Evolutionary conservation across 2,329 filamentous ascomycete species (phyloP).

Genomic region (Aaosphaeria arxii): DNA sequence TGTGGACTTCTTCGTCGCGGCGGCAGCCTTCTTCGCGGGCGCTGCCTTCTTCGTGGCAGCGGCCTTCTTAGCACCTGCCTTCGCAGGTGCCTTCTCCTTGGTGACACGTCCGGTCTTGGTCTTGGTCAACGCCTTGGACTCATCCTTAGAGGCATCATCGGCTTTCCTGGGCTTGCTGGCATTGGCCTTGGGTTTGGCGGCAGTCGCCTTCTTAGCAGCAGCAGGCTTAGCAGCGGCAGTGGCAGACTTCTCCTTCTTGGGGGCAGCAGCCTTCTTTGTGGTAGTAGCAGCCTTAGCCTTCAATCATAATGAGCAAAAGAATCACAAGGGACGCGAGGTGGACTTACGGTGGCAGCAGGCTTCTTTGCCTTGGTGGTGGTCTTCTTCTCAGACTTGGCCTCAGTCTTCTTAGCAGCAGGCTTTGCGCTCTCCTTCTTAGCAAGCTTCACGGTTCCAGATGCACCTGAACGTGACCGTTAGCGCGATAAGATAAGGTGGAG

Average conservation of each 20-base stretch:
- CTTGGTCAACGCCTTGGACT: slow-evolving; percentile 63
- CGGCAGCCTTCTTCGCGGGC: slow-evolving; percentile 13
- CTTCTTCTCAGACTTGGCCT: slow-evolving; percentile 15
- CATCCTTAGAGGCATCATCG: slow-evolving; percentile 17
- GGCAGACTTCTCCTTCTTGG: slow-evolving; percentile 3
- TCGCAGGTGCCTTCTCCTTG: slow-evolving; percentile 59
- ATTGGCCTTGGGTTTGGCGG: slow-evolving; percentile 45
- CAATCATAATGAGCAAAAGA: slow-evolving; percentile 7
- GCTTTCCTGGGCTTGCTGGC: slow-evolving; percentile 46
- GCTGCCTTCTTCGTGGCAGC: slow-evolving; percentile 40
- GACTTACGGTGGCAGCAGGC: slow-evolving; percentile 22
- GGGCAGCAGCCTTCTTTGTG: slow-evolving; percentile 12
- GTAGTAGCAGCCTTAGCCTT: slow-evolving; percentile 26
- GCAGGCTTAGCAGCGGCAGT: slow-evolving; percentile 32
- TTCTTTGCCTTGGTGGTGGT: slow-evolving; percentile 20
- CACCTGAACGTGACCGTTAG: slow-evolving; percentile 51
- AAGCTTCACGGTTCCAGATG: slow-evolving; percentile 89
- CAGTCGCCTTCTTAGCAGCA: slow-evolving; percentile 43
- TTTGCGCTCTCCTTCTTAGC: slow-evolving; percentile 66
- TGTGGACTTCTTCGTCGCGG: slow-evolving; percentile 42
- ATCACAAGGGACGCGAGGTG: neutral
- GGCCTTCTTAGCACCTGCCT: slow-evolving; percentile 40
- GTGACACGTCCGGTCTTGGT: slow-evolving; percentile 84
- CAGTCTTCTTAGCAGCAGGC: slow-evolving; percentile 23
- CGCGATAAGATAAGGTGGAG: neutral